These are phyloP conservation scores for Hypoxylon cercidicola DNA, from an alignment of 495 filamentous ascomycete genomes.

Conservation along the genomic window DNA sequence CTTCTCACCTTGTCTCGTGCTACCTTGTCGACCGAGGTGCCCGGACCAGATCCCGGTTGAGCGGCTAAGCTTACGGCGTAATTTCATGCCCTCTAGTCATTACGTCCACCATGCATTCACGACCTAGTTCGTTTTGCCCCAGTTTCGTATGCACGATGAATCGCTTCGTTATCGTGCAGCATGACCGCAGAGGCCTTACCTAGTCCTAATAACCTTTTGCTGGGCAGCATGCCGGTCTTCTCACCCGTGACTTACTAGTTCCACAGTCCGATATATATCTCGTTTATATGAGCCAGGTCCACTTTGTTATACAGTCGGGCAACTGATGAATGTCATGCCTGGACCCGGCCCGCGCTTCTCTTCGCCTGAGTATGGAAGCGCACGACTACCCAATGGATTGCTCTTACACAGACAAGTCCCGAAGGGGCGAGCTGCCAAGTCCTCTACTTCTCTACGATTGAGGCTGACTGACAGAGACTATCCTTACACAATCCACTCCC, in stretches of 20 bases:
- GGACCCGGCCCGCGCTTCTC: constrained; percentile 30
- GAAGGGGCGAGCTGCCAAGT: constrained; percentile 35
- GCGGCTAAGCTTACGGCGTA: constrained; percentile 43
- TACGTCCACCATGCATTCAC: constrained; percentile 21
- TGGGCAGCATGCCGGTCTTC: constrained; percentile 2
- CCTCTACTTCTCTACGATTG: constrained; percentile 34
- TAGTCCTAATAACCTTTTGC: constrained; percentile 13
- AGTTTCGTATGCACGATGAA: constrained; percentile 39
- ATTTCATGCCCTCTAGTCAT: constrained; percentile 28
- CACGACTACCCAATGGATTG: constrained; percentile 18
- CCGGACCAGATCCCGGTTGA: constrained; percentile 33
- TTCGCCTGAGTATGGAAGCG: constrained; percentile 17
- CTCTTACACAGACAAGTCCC: not conserved
- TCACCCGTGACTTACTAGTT: constrained; percentile 3
- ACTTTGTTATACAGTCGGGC: constrained; percentile 15
- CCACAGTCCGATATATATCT: constrained; percentile 10
- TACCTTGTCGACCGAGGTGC: constrained; percentile 26
- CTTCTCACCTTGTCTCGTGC: constrained; percentile 26
- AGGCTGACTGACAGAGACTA: constrained; percentile 42
- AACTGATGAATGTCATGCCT: constrained; percentile 15
- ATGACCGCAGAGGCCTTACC: constrained; percentile 31
- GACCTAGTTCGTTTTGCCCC: constrained; percentile 30
- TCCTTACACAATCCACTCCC: constrained; percentile 28
- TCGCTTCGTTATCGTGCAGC: constrained; percentile 33
- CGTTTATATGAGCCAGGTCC: constrained; percentile 4